phyloP scores from a whole-genome alignment of 768 basidiomycete genomes.

The Lentinus tigrinus region DNA sequence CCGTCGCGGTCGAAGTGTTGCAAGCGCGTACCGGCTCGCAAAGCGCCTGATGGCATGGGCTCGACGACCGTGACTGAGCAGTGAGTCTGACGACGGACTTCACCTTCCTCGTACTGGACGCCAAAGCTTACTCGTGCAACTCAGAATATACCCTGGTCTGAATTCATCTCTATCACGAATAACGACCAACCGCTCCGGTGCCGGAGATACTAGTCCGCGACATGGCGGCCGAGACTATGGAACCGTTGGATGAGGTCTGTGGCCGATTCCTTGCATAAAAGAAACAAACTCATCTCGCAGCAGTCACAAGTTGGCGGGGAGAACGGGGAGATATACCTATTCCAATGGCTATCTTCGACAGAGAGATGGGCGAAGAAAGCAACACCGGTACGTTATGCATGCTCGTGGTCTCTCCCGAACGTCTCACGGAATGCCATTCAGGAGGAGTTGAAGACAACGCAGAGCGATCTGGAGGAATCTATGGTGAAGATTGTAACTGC shows the following conservation, averaged over 20 bases:
- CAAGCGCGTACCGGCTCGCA: too few species aligned
- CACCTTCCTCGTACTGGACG: too few species aligned
- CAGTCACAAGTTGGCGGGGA: constrained; percentile 72
- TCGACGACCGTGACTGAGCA: too few species aligned
- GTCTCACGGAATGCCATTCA: constrained; percentile 26
- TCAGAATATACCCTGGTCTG: too few species aligned
- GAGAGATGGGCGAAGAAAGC: constrained; percentile 56
- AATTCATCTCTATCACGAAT: too few species aligned
- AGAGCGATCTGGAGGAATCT: constrained; percentile 58
- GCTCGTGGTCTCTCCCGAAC: not conserved
- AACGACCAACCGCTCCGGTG: too few species aligned
- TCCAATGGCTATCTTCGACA: constrained; percentile 75
- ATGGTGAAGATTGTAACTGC: constrained; percentile 70
- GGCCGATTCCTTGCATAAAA: not conserved
- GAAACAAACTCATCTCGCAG: not conserved
- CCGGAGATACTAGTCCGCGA: too few species aligned
- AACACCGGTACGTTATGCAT: constrained; percentile 46
- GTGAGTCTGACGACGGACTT: too few species aligned
- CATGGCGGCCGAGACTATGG: constrained; percentile 7
- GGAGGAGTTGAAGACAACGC: constrained; percentile 66
- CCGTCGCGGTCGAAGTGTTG: too few species aligned
- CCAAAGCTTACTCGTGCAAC: too few species aligned
- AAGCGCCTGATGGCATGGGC: too few species aligned
- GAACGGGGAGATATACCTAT: constrained; percentile 78
- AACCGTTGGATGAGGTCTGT: constrained; percentile 13